Conservation (phyloP, 352 stramenopile genomes). For the Pythium phragmiticola region DNA sequence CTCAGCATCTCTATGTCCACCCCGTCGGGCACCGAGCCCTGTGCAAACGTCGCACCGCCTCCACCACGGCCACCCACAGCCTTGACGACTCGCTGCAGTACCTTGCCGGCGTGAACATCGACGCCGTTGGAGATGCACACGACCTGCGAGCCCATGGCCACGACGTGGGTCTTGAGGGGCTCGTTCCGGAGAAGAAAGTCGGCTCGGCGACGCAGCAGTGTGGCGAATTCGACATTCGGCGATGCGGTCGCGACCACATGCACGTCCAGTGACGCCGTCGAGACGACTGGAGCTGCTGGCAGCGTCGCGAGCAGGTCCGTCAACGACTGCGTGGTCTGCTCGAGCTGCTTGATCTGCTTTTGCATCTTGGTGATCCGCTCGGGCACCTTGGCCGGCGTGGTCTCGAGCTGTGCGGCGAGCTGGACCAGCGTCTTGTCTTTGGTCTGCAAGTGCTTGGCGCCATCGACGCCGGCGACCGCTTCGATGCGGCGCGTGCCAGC, state of each 20-base stretch:
- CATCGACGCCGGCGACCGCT: conserved; percentile 50
- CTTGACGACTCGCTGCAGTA: conserved; percentile 56
- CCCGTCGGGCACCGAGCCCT: conserved; percentile 40
- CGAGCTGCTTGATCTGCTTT: conserved; percentile 66
- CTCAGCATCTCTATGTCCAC: conserved; percentile 8
- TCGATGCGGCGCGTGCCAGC: conserved; percentile 78
- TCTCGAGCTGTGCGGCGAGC: conserved; percentile 57
- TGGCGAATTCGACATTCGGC: conserved; percentile 35
- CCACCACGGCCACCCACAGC: conserved; percentile 51
- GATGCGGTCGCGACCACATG: conserved; percentile 35
- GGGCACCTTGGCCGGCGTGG: conserved; percentile 53
- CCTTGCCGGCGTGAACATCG: conserved; percentile 44
- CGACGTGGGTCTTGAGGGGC: conserved; percentile 39
- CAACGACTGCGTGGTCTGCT: conserved; percentile 50
- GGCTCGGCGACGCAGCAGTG: conserved; percentile 59
- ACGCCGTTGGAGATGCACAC: conserved; percentile 37
- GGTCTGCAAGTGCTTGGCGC: conserved; percentile 52
- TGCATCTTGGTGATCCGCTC: conserved; percentile 71
- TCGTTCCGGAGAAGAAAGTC: conserved; percentile 47
- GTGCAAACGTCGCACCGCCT: conserved; percentile 59
- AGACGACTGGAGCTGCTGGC: conserved; percentile 36
- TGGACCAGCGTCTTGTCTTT: conserved; percentile 50
- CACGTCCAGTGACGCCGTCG: conserved; percentile 19
- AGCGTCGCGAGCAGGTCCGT: conserved; percentile 47
- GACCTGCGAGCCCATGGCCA: conserved; percentile 50